These are phyloP conservation scores for Colletotrichum orchidophilum DNA, from an alignment of 2,329 filamentous ascomycete species.

Conservation along the genomic window DNA sequence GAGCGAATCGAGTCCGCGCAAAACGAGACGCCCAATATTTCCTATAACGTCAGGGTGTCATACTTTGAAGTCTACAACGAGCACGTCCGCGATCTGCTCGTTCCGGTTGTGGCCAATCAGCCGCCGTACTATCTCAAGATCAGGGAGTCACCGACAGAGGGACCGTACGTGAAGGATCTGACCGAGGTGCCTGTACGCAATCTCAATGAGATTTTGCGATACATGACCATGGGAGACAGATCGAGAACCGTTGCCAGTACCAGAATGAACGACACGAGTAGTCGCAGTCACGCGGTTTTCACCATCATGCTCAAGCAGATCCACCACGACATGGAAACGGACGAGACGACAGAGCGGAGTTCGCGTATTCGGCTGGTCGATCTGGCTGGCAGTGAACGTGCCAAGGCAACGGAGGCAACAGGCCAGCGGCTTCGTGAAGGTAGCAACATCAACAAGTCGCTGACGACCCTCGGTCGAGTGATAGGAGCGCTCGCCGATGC, in stretches of 20 bases:
- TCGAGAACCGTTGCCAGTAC: slow-evolving; percentile 92
- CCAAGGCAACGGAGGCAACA: slow-evolving; percentile 94
- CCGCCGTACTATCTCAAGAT: slow-evolving; percentile 95
- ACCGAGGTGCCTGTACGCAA: slow-evolving; percentile 92
- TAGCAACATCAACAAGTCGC: slow-evolving; percentile 98
- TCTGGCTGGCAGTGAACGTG: slow-evolving; percentile 92
- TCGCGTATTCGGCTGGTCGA: slow-evolving; percentile 95
- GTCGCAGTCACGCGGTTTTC: slow-evolving; percentile 95
- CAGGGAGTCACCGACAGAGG: slow-evolving; percentile 92
- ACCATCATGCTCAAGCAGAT: slow-evolving; percentile 99
- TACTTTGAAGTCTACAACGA: slow-evolving; percentile 99
- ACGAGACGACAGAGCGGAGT: slow-evolving; percentile 94
- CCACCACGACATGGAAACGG: slow-evolving; percentile 95
- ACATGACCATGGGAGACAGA: slow-evolving; percentile 89
- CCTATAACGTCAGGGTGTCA: slow-evolving; percentile 95
- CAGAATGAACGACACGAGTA: slow-evolving; percentile 99
- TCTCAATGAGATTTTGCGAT: slow-evolving; percentile 85
- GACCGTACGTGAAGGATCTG: slow-evolving; percentile 95
- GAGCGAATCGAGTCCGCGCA: slow-evolving; percentile 83
- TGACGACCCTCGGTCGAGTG: slow-evolving; percentile 93
- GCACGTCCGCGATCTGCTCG: slow-evolving; percentile 92
- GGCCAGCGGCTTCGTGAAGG: slow-evolving; percentile 91
- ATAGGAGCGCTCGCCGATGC: slow-evolving; percentile 87
- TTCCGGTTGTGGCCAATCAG: slow-evolving; percentile 74
- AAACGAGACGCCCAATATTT: slow-evolving; percentile 88